phyloP scores from a whole-genome alignment of 2,329 filamentous ascomycete species.

The Aspergillus sp. region DNA sequence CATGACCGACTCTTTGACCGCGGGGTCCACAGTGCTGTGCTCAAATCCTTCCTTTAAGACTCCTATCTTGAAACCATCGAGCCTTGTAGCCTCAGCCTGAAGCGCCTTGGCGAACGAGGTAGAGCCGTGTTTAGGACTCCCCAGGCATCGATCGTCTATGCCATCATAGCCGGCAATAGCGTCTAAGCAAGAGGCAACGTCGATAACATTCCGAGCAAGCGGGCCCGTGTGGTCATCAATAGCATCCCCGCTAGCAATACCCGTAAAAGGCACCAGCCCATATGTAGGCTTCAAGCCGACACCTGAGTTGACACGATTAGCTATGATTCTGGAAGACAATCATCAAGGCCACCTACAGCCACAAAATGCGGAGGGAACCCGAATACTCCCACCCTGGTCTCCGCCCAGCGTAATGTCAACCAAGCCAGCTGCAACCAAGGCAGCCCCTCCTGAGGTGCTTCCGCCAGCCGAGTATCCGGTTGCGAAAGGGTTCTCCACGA shows the following conservation, averaged over 20 bases:
- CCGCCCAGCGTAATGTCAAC: constrained; percentile 35
- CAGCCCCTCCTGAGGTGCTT: constrained; percentile 32
- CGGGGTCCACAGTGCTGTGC: constrained; percentile 40
- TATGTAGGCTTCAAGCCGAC: constrained; percentile 56
- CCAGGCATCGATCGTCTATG: constrained; percentile 51
- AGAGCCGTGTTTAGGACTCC: constrained; percentile 26
- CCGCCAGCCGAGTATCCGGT: constrained; percentile 33
- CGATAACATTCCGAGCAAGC: constrained; percentile 43
- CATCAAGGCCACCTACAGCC: constrained; percentile 26
- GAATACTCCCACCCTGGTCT: constrained; percentile 38
- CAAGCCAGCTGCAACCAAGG: constrained; percentile 27
- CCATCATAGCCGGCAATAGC: constrained; percentile 52
- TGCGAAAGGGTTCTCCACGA: constrained; percentile 30
- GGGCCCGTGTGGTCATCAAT: constrained; percentile 56
- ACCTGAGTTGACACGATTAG: constrained; percentile 14
- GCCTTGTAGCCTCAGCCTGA: constrained; percentile 7
- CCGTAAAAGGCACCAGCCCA: constrained; percentile 55
- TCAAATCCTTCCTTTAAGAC: constrained; percentile 51
- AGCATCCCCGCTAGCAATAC: constrained; percentile 51
- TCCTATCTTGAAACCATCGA: constrained; percentile 39
- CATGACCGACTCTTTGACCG: constrained; percentile 46
- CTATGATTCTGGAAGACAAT: not conserved
- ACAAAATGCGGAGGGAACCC: constrained; percentile 47
- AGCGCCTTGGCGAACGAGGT: constrained; percentile 21
- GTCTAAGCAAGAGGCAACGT: constrained; percentile 48